Base-by-base conservation (phyloP, 1,139 yeast species). In the Hyphopichia burtonii region DNA sequence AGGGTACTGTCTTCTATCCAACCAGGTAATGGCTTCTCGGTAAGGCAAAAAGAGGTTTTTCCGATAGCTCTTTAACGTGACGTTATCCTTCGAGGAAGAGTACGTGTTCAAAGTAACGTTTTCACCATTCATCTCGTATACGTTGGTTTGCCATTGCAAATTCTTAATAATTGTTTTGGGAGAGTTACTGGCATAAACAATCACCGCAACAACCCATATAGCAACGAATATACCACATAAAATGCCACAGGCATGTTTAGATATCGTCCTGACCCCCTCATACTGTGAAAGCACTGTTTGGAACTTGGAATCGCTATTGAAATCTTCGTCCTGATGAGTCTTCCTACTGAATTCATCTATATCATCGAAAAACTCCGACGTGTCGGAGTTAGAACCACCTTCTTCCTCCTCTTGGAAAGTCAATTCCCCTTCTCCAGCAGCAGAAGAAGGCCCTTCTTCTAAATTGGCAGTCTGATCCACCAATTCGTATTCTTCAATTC, bases 71-170 rank as follows among this genome's bases (percentile, higher is more conserved):
- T 54, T 56, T 50, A 73, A 49, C 1, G 75, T 58, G n/a, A 71
- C 38, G 41, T 71, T 72, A 4, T 50, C 44, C 41, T 51, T 53
- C 3, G 47, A 46, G 0, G 68, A 60, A 37, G 49, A 51, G 44
- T 68, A 73, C 1, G 51, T 46, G 39, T 63, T 67, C 32, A 73
- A 52, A 2, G 71, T 61, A 17, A 69, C 49, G 44, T 71, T 71
- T 32, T 52, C 47, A 8, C 64, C 66, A 34, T 59, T 58, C 20
- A 60, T 44, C 28, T 52, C 57, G 2, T 66, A 48, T 8, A 38
- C 20, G 40, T 52, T 54, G 0, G 74, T 63, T 5, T 62, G 58
- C 66, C 67, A 61, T n/a, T 44, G 45, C 34, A 59, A 44, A n/a
- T 45, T 49, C 0, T 58, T 42, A 1, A 65, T 52, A 2, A 59